Evolutionary conservation across 495 filamentous ascomycete genomes (phyloP), one percentile per base, ranked within the genome.

Genomic region (Tuber magnatum): DNA sequence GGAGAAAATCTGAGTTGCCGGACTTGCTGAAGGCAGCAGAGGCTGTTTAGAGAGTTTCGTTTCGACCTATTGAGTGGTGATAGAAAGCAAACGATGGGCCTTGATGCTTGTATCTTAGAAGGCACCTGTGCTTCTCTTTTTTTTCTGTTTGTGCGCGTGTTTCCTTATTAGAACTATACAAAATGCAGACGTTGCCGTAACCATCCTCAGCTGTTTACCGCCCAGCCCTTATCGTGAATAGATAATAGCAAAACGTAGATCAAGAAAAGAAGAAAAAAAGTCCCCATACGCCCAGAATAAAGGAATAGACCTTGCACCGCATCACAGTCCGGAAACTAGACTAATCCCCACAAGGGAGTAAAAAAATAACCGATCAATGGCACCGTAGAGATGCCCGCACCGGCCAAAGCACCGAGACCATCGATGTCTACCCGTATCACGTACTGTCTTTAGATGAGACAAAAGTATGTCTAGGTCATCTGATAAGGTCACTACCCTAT

Each of bases 1-100:
- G 84, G 2, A 87, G 84, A 83, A 90, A 89, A 85, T 65, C 39
- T 0, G 80, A 92, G 73, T 80, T 94, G 51, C 85, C 86, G 1
- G 70, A 74, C 14, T 81, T 94, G 82, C 83, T 94, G 83, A 88
- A 88, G 85, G 86, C 85, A 42, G 92, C 91, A 80, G 88, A 89
- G 78, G 92, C 92, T 78, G 73, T 90, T 73, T 92, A 87, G 80
- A 77, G 24, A 32, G 44, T n/a, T 35, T 65, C 28, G 14, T 65
- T 35, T 65, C 28, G 12, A 7, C 35, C n/a, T 32, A 5, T 65
- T 35, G 14, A 28, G 18, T 35, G 28, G 56, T 18, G 56, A 35
- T 65, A 28, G 51, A 65, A 35, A 18, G n/a, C 56, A 65, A 32
- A 65, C 8, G 16, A 8, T 35, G 10, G 14, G 28, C 28, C 56